Evolutionary conservation across 306 rosid genomes (phyloP), one percentile per base, ranked within the genome.

Genomic region (Lathyrus oleraceus): DNA sequence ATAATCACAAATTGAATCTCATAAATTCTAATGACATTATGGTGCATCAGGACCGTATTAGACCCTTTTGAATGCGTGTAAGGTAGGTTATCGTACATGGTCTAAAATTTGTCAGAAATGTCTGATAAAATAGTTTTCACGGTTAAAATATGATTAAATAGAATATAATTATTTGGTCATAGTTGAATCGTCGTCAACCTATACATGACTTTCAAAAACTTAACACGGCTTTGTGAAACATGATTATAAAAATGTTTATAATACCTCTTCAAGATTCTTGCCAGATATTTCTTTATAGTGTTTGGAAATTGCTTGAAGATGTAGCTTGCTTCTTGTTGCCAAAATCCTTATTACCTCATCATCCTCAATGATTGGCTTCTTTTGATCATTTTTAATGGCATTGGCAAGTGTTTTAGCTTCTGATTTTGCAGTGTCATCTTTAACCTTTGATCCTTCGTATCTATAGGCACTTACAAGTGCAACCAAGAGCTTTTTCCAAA

Each of bases 391-490:
- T 76, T 86, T 84, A 8, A 94, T 77, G 54, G 86, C 88, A 76
- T 54, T 54, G 13, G 70, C 81, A 68, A 94, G 81, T 17, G 47
- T 59, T 65, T 86, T 69, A 17, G 96, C 96, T 58, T 94, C 97
- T 36, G 83, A 82, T 69, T 88, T 86, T 38, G 95, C 99, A 25
- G 23, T 39, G 11, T 85, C 89, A 6, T 84, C 87, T 12, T 81
- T 85, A 10, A 87, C 77, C 76, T 80, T 88, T 67, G 84, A 0
- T 43, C 99, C 99, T 79, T 94, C 99, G n/a, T 94, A 94, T 74
- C 99, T 86, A 64, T 94, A 94, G 28, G 97, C 92, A 68, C 99
- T 91, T 79, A 83, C 78, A 28, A 94, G 85, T 10, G 97, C 92
- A 70, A 91, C 87, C 86, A 94, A 82, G 9, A 94, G 89, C 99